Base-by-base conservation (phyloP, 108 stramenopile genomes). In the Parmales sp. region DNA sequence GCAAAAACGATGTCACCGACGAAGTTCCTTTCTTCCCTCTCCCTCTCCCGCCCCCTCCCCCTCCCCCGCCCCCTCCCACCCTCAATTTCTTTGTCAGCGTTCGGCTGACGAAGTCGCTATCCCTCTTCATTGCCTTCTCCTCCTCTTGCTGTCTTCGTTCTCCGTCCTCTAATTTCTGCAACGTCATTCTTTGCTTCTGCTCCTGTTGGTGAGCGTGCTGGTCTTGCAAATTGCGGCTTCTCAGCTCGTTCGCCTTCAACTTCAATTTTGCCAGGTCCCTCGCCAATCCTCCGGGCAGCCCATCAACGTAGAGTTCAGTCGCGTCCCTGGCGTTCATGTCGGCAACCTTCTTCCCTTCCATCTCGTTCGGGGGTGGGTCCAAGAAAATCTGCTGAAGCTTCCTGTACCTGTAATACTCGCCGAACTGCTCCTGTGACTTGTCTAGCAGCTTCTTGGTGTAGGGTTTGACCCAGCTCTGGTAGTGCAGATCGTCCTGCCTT, bases 371-470 rank as follows among this genome's bases (percentile, higher is more conserved):
- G 3, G 54, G 54, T 3, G 54, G 54, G 36, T 60, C 54, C 54
- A 34, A 34, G 54, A 60, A 60, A 4, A 60, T 60, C 16, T 60
- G 54, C 54, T 60, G 54, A 18, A 34, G n/a, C 54, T 34, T 60
- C 31, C 54, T 60, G 54, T 28, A 60, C 54, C 54, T 60, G 54
- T 34, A 60, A 34, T 60, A 60, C 54, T 60, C 54, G 29, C 54
- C 54, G 54, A 60, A 60, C 25, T 34, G 4, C 25, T 0, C 54
- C 26, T 60, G 54, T 1, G 29, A 34, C 54, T 60, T 60, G 54
- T 60, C 54, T 7, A 60, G 31, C 5, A 60, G 54, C 31, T 60
- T 60, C 7, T 60, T 34, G 2, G 54, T 60, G 31, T 60, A 60
- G 31, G 54, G 54, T 13, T 34, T 34, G 31, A 60, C 54, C 54